These are phyloP conservation scores for Ilyonectria robusta DNA, from an alignment of 2,329 filamentous ascomycete genomes.

Conservation along the genomic window DNA sequence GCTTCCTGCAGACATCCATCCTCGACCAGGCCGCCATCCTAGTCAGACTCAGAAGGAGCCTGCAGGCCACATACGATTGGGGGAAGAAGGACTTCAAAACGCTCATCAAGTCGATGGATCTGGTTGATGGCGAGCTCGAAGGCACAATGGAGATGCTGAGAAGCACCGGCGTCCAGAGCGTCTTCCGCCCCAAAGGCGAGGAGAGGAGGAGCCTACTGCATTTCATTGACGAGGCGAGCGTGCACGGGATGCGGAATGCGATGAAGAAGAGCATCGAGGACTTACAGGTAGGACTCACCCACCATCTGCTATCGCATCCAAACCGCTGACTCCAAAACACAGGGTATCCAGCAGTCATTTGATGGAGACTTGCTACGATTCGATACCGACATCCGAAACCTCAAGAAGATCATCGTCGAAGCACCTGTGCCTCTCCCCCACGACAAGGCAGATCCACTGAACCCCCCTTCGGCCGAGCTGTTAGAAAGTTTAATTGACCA, in stretches of 20 bases:
- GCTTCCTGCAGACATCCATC: slow-evolving; percentile 77
- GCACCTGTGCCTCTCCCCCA: slow-evolving; percentile 52
- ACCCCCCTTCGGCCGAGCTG: slow-evolving; percentile 63
- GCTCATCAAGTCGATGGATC: slow-evolving; percentile 76
- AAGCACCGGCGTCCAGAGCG: slow-evolving; percentile 73
- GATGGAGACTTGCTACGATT: slow-evolving; percentile 83
- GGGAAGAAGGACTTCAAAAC: slow-evolving; percentile 73
- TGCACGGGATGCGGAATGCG: slow-evolving; percentile 74
- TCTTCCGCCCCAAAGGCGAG: slow-evolving; percentile 72
- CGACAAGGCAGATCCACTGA: slow-evolving; percentile 50
- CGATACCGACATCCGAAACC: slow-evolving; percentile 78
- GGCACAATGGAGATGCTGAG: slow-evolving; percentile 76
- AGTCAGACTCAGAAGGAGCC: slow-evolving; percentile 63
- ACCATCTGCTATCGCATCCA: slow-evolving; percentile 5
- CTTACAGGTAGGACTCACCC: slow-evolving; percentile 67
- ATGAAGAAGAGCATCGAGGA: slow-evolving; percentile 80
- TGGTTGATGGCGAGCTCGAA: slow-evolving; percentile 74
- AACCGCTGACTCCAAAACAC: slow-evolving; percentile 24
- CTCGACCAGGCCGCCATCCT: slow-evolving; percentile 69
- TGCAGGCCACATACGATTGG: slow-evolving; percentile 70
- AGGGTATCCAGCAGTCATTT: slow-evolving; percentile 79
- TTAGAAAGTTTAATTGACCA: slow-evolving; percentile 78
- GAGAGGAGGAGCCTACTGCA: slow-evolving; percentile 77
- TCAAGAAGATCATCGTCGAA: slow-evolving; percentile 71
- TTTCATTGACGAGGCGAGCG: slow-evolving; percentile 81